Base-by-base conservation (phyloP, 257 asterid species). In the Solanum etuberosum region DNA sequence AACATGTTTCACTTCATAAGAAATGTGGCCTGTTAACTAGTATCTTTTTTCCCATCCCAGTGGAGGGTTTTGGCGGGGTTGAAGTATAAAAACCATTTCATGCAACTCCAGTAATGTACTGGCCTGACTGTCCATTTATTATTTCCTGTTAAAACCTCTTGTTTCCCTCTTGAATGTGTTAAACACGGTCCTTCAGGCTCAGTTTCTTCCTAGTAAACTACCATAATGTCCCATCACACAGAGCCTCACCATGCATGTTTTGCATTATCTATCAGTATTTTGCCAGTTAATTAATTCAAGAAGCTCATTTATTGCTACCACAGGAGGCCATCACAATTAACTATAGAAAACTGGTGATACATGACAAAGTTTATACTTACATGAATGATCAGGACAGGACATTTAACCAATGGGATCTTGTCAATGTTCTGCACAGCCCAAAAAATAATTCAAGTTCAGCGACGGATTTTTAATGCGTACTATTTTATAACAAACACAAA, bases 311-410 rank as follows among this genome's bases (percentile, higher is more conserved):
- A 81, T 16, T 27, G 70, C 70, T 40, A 76, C 59, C 59, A 29
- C 67, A 5, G 68, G 37, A 80, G 12, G 29, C 68, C 85, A 80
- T 67, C 80, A 80, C 31, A 18, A 87, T 42, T 57, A 35, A 63
- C 27, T 38, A 85, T 42, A 85, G 40, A 61, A 38, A 54, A 65
- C 2, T 18, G 87, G 61, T 20, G 68, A 20, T 81, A 31, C 7
- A 48, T 20, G 70, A 81, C 11, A n/a, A 59, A n/a, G 63, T 74
- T 37, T 87, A 87, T 31, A 90, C 99, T 94, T 91, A 96, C 99
- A 92, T 96, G 99, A 89, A 96, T 95, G 86, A 96, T 91, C 86
- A 95, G 92, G 89, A 96, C 97, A 86, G 96, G 98, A 88, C 98
- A 95, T 91, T 94, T 96, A 93, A 96, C 98, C 94, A 88, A 86